phyloP scores from a whole-genome alignment of 352 stramenopile species.

The Phytophthora citricola region DNA sequence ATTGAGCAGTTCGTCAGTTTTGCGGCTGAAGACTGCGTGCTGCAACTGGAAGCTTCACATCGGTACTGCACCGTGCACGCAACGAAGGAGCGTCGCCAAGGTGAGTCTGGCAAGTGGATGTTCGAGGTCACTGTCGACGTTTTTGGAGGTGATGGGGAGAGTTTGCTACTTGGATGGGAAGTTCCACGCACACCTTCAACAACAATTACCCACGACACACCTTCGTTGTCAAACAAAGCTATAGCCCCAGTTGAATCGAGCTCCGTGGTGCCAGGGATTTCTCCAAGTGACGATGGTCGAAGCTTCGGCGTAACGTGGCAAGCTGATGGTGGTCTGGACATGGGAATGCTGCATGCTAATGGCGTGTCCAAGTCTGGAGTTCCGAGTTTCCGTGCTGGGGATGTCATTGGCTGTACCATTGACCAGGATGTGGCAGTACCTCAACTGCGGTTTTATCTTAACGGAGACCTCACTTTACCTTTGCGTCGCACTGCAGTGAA shows the following conservation, averaged over 20 bases:
- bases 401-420: constrained; percentile 80
- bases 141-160: constrained; percentile 71
- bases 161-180: constrained; percentile 81
- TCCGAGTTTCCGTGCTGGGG: constrained; percentile 67
- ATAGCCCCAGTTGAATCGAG: neutral
- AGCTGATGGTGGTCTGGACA: constrained; percentile 72
- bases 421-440: constrained; percentile 74
- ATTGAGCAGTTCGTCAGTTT: constrained; percentile 73
- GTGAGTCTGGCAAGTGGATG: constrained; percentile 82
- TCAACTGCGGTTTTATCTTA: constrained; percentile 78
- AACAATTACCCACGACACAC: neutral
- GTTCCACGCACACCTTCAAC: constrained; percentile 41
- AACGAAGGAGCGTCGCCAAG: constrained; percentile 74
- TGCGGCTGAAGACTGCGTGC: constrained; percentile 74
- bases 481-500: constrained; percentile 21
- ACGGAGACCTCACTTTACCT: constrained; percentile 73
- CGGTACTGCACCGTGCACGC: constrained; percentile 75
- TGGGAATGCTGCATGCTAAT: constrained; percentile 79
- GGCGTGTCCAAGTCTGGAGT: constrained; percentile 70
- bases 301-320: constrained; percentile 82
- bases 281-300: constrained; percentile 52
- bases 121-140: constrained; percentile 72
- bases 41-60: constrained; percentile 72
- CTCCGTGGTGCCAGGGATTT: constrained; percentile 65
- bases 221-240: constrained; percentile 4